Base-by-base conservation (phyloP, 78 protist genomes). In the Cavenderia fasciculata region DNA sequence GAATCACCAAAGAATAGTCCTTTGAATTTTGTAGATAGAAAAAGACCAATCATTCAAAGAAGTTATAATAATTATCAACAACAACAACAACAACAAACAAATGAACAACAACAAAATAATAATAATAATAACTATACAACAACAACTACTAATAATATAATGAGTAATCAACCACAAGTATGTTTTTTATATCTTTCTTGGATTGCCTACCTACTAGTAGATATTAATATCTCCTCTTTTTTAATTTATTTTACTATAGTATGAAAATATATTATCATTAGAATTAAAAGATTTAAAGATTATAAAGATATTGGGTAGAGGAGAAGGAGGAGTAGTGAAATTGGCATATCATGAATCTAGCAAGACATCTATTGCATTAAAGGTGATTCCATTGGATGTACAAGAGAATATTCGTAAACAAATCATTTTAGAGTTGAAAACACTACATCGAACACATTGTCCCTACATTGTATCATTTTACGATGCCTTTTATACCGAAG, bases 401-500 rank as follows among this genome's bases (percentile, higher is more conserved):
- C 86, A 87, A 51, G 93, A 85, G 49, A 77, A 68, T 11, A 72
- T 72, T 21, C 57, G 96, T 19, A 93, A 86, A 54, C 96, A 93
- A 68, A 93, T 94, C 43, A 52, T 94, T 18, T 21, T 87, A 47
- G 97, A 95, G 51, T 34, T 95, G 12, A 74, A 87, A 23, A 87
- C 97, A 21, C 71, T 91, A 2, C 85, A 95, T 56, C 38, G 69
- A 31, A 86, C 90, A n/a, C 72, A 74, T 8, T 87, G 79, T 25
- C 63, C 74, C 16, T 54, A 66, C 6, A 65, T 95, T 16, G 94
- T 95, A 8, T 46, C 65, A 19, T 95, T 95, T 33, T 72, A 88
- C 72, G 97, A 93, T 57, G 97, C 95, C 8, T 95, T 95, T 70
- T 87, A 88, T 74, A 34, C 57, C 0, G 97, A 95, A 0, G 95